phyloP scores from a whole-genome alignment of 106 monocot genomes.

The Alisma plantagoaquatica region DNA sequence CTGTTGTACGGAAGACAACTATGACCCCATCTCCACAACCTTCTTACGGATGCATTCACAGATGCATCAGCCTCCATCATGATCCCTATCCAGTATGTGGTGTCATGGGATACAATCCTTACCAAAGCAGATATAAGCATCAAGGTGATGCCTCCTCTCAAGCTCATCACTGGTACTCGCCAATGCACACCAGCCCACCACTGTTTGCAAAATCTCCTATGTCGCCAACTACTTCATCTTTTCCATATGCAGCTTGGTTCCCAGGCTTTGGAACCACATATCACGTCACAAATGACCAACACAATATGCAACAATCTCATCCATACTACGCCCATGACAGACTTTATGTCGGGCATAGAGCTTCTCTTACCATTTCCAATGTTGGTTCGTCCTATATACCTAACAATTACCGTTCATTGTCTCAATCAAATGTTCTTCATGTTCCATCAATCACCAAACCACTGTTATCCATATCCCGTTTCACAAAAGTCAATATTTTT shows the following conservation, averaged over 20 bases:
- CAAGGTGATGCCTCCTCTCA: neutral
- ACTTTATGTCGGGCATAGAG: neutral
- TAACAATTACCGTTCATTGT: too few relatives aligned
- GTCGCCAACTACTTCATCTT: too few relatives aligned
- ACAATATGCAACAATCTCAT: neutral
- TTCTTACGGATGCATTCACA: neutral
- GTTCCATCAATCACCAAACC: neutral
- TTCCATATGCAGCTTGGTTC: neutral
- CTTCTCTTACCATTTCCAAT: too few relatives aligned
- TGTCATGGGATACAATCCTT: neutral
- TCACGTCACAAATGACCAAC: neutral
- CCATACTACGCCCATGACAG: neutral
- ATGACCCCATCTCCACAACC: neutral
- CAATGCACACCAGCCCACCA: neutral
- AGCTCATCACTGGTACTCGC: neutral
- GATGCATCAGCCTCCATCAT: neutral
- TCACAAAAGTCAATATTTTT: neutral
- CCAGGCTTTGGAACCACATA: neutral
- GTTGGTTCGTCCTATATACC: too few relatives aligned
- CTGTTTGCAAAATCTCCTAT: neutral
- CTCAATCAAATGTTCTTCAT: neutral
- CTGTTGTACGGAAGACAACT: neutral
- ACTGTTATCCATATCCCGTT: neutral
- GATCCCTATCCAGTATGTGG: neutral
- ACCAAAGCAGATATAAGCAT: neutral